These are phyloP conservation scores for Handroanthus guayacan DNA, from an alignment of 257 asterid genomes.

Conservation along the genomic window DNA sequence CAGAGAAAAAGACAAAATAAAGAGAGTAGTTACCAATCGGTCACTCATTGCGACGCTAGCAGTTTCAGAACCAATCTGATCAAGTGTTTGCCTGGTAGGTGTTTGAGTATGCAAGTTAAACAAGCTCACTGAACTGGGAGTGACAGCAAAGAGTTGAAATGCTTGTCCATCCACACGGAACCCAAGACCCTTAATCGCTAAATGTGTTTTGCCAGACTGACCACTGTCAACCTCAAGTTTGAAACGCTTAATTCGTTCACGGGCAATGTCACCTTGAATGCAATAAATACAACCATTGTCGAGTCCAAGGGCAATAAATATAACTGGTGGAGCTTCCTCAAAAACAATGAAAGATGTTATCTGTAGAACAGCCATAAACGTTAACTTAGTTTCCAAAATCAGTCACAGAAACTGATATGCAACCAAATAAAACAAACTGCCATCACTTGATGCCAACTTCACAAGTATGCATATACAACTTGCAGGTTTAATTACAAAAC, in stretches of 20 bases:
- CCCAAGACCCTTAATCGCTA: slow-evolving; percentile 79
- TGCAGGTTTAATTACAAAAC: slow-evolving; percentile 16
- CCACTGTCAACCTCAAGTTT: slow-evolving; percentile 71
- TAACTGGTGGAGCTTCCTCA: slow-evolving; percentile 96
- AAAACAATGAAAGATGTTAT: slow-evolving; percentile 80
- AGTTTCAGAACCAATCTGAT: slow-evolving; percentile 85
- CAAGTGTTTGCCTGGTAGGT: slow-evolving; percentile 73
- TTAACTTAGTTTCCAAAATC: slow-evolving; percentile 10
- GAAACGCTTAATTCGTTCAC: slow-evolving; percentile 95
- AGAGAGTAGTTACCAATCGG: slow-evolving; percentile 62
- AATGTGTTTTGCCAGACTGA: slow-evolving; percentile 50
- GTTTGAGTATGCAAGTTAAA: slow-evolving; percentile 75
- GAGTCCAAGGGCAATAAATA: slow-evolving; percentile 88
- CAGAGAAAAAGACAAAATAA: background rate
- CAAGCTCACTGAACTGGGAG: slow-evolving; percentile 88
- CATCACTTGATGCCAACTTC: slow-evolving; percentile 4
- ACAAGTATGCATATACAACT: slow-evolving; percentile 11
- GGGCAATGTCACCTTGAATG: slow-evolving; percentile 97
- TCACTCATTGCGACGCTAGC: slow-evolving; percentile 89
- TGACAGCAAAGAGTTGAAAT: slow-evolving; percentile 83
- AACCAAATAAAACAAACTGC: slow-evolving; percentile 19
- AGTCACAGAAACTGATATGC: slow-evolving; percentile 3
- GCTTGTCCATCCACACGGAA: slow-evolving; percentile 91
- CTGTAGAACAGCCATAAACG: slow-evolving; percentile 51
- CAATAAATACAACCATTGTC: slow-evolving; percentile 91